Evolutionary conservation across 1,284 basidiomycete genomes (phyloP).

Genomic region (Gastroboletus turbinatus): DNA sequence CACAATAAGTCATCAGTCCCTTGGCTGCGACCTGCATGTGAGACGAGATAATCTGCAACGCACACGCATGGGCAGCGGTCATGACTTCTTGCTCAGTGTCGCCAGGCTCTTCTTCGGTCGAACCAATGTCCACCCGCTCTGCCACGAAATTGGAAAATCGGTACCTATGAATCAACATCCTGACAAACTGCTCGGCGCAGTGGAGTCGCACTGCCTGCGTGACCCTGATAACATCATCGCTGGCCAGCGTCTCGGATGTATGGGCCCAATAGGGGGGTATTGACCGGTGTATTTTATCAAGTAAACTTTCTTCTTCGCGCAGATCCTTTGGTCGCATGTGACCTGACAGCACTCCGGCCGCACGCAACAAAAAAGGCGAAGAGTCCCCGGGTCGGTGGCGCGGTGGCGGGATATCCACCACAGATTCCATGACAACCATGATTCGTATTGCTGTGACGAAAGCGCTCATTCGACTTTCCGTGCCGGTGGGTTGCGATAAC

Average conservation of each 20-base stretch:
- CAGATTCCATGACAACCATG: slow-evolving; percentile 81
- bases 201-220: slow-evolving; percentile 85
- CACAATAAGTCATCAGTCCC: slow-evolving; percentile 91
- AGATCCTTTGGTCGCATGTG: slow-evolving; percentile 61
- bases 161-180: slow-evolving; percentile 78
- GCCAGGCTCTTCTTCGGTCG: slow-evolving; percentile 51
- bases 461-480: slow-evolving; percentile 73
- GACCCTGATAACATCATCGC: slow-evolving; percentile 81
- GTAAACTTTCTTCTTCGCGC: slow-evolving; percentile 72
- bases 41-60: slow-evolving; percentile 78
- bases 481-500: slow-evolving; percentile 64
- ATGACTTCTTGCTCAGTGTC: slow-evolving; percentile 70
- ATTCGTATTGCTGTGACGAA: slow-evolving; percentile 76
- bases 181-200: slow-evolving; percentile 81
- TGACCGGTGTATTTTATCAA: slow-evolving; percentile 75
- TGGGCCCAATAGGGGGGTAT: slow-evolving; percentile 80
- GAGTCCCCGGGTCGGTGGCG: slow-evolving; percentile 52
- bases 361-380: slow-evolving; percentile 61
- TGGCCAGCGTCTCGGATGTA: slow-evolving; percentile 76
- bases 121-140: slow-evolving; percentile 51
- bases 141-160: slow-evolving; percentile 71
- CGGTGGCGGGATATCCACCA: slow-evolving; percentile 69
- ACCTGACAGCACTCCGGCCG: slow-evolving; percentile 54
- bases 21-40: slow-evolving; percentile 83
- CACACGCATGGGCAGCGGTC: slow-evolving; percentile 66